Evolutionary conservation across 106 monocot species (phyloP).

Genomic region (Ottelia alismoides): DNA sequence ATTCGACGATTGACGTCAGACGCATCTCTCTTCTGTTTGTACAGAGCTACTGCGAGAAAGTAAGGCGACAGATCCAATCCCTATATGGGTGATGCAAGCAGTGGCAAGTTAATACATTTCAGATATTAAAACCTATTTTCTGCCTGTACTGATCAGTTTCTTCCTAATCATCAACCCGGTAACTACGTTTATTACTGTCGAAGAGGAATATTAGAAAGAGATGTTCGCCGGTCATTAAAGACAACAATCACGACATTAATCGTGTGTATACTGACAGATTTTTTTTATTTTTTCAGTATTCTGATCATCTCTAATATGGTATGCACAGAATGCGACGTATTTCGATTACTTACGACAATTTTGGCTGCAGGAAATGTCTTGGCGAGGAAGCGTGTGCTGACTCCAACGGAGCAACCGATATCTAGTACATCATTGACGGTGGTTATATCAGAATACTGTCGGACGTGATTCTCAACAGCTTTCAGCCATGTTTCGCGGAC

Average conservation of each 20-base stretch:
- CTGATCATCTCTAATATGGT: no score
- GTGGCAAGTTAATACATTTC: no score
- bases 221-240: no score
- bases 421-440: constrained; percentile 55
- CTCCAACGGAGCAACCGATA: constrained; percentile 77
- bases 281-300: no score
- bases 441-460: constrained; percentile 23
- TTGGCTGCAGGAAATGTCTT: constrained; percentile 55
- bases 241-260: no score
- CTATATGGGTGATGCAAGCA: constrained; percentile 18
- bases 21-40: constrained; percentile 53
- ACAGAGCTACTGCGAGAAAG: constrained; percentile 72
- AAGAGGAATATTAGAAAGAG: no score
- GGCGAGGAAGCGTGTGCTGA: constrained; percentile 62
- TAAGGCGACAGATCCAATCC: constrained; percentile 83
- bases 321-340: no score
- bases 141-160: no score
- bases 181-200: no score
- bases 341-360: constrained; percentile 54
- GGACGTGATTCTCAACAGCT: constrained; percentile 47
- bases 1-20: constrained; percentile 16
- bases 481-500: constrained; percentile 63
- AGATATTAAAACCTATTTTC: no score
- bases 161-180: no score
- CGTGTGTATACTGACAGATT: no score